A percentile compares a stretch with the other conserved stretches of the same genome.
These are phyloP conservation scores for Cymodocea nodosa DNA, from an alignment of 116 monocot species.

Conservation along the genomic window DNA sequence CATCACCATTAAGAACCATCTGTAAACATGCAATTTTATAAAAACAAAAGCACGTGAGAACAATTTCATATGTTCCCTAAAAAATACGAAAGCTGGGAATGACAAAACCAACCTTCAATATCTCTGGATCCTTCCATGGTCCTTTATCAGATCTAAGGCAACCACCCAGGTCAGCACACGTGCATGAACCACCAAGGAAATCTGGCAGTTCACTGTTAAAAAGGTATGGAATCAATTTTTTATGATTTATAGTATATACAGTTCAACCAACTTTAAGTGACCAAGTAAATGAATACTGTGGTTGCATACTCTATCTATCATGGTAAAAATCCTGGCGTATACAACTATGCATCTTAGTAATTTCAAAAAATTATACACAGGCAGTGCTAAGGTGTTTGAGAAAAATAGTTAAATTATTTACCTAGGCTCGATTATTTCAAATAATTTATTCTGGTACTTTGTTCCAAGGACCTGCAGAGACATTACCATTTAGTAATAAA, in stretches of 20 bases:
- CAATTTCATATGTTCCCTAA: background rate
- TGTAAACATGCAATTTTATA: constrained; percentile 9
- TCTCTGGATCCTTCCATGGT: constrained; percentile 91
- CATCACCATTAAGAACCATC: constrained; percentile 84
- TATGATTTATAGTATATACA: too few relatives aligned
- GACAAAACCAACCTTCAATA: constrained; percentile 49
- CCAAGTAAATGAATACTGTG: too few relatives aligned
- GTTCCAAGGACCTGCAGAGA: constrained; percentile 59
- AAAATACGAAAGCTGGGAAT: background rate
- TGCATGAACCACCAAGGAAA: constrained; percentile 88
- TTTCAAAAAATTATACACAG: background rate
- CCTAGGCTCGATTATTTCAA: constrained; percentile 86
- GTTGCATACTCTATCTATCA: too few relatives aligned
- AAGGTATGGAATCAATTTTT: background rate
- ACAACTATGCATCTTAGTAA: too few relatives aligned
- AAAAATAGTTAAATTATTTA: constrained; percentile 6
- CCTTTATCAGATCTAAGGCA: constrained; percentile 89
- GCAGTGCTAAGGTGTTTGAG: too few relatives aligned
- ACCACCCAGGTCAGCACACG: constrained; percentile 79
- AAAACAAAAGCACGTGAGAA: background rate
- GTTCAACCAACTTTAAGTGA: too few relatives aligned
- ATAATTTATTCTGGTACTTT: constrained; percentile 72
- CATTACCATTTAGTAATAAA: background rate
- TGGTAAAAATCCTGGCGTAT: too few relatives aligned
- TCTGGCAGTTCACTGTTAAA: constrained; percentile 71